These are phyloP conservation scores for Bimuria novae-zelandiae DNA, from an alignment of 2,329 filamentous ascomycete genomes.

Conservation along the genomic window DNA sequence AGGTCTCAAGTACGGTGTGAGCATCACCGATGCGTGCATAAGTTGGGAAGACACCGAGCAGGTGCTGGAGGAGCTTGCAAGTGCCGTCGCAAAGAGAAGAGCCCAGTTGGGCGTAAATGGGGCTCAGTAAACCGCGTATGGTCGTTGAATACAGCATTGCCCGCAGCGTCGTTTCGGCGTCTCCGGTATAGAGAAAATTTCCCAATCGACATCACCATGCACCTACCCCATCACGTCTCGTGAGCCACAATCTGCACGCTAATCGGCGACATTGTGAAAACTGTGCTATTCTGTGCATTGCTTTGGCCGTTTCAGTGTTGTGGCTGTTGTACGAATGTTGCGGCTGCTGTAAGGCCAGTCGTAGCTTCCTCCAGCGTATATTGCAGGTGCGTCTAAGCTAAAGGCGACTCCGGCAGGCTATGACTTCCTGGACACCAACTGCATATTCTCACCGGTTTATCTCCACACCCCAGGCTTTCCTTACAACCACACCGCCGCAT, in stretches of 20 bases:
- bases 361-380: neutral
- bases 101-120: constrained; percentile 48
- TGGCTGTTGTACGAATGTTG: neutral
- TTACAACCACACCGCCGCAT: neutral
- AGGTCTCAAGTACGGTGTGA: constrained; percentile 89
- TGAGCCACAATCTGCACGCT: neutral
- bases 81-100: constrained; percentile 76
- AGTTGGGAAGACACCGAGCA: constrained; percentile 86
- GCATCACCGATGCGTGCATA: constrained; percentile 97
- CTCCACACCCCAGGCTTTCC: neutral
- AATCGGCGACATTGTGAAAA: neutral
- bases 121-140: constrained; percentile 23
- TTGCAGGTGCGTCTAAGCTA: constrained; percentile 2
- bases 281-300: neutral
- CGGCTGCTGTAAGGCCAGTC: neutral
- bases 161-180: constrained; percentile 26
- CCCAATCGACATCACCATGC: neutral
- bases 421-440: neutral
- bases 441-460: constrained; percentile 5
- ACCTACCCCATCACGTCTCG: constrained; percentile 1
- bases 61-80: constrained; percentile 77
- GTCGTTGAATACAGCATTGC: constrained; percentile 8
- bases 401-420: constrained; percentile 8
- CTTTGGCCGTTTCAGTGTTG: neutral
- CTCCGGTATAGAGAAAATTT: constrained; percentile 21